Percentiles rank a stretch among this genome's conserved stretches.
phyloP scores from a whole-genome alignment of 2,329 filamentous ascomycete species.

The Aspergillus novofumigatus region DNA sequence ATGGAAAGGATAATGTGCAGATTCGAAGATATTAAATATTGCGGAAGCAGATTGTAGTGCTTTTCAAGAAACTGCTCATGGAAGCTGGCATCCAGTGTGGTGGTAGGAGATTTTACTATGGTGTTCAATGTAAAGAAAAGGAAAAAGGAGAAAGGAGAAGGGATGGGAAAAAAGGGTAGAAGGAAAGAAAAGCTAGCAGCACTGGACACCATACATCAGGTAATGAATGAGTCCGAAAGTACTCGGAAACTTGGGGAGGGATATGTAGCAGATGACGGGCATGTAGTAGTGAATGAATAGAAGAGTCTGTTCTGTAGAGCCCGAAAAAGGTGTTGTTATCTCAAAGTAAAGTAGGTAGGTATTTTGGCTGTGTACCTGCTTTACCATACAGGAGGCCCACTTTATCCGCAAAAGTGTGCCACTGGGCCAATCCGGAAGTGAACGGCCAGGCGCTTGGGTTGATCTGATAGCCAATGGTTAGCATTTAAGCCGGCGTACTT shows the following conservation, averaged over 20 bases:
- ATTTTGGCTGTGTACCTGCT: background rate
- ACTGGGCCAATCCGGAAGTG: background rate
- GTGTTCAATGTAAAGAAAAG: slow-evolving; percentile 5
- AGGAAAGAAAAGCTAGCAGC: slow-evolving; percentile 5
- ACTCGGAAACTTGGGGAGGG: background rate
- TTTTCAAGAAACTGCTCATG: slow-evolving; percentile 6
- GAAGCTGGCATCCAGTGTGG: slow-evolving; percentile 11
- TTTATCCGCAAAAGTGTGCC: background rate
- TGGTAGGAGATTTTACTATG: slow-evolving; percentile 6
- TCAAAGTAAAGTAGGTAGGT: background rate
- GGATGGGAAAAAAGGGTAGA: slow-evolving; percentile 8
- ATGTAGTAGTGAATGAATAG: background rate
- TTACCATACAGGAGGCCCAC: background rate
- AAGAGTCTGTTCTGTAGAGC: background rate
- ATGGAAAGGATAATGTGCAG: background rate
- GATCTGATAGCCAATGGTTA: background rate
- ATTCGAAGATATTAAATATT: slow-evolving; percentile 6
- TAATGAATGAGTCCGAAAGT: background rate
- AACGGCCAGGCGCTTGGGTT: background rate
- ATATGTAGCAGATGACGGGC: background rate
- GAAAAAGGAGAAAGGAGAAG: slow-evolving; percentile 5
- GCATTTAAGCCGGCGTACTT: background rate
- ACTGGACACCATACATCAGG: background rate
- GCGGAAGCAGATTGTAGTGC: background rate
- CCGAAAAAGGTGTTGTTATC: background rate